Percentiles rank a stretch among this genome's conserved stretches.
These are phyloP conservation scores for Dactylellina parvicollis DNA, from an alignment of 2,329 filamentous ascomycete genomes.

Conservation along the genomic window DNA sequence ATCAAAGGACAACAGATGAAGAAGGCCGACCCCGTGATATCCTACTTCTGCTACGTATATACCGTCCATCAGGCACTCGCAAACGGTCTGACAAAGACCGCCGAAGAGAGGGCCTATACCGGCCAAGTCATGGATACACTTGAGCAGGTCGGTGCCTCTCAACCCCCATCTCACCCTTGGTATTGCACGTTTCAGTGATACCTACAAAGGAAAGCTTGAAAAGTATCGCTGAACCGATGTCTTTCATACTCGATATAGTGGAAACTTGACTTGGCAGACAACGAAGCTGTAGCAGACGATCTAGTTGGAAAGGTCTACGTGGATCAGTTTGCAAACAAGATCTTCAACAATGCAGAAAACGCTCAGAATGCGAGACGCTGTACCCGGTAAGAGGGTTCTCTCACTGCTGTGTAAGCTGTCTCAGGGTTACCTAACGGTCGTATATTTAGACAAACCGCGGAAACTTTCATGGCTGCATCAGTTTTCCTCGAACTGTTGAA, in stretches of 20 bases:
- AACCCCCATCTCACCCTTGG: too few relatives aligned
- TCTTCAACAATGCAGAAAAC: constrained; percentile 83
- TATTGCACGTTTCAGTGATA: background rate
- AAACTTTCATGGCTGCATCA: constrained; percentile 90
- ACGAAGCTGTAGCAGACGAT: constrained; percentile 88
- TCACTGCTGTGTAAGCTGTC: background rate
- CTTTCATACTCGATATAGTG: constrained; percentile 50
- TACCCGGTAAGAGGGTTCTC: constrained; percentile 69
- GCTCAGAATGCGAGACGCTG: constrained; percentile 84
- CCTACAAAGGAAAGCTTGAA: constrained; percentile 16
- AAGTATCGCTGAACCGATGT: constrained; percentile 22
- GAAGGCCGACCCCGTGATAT: constrained; percentile 82
- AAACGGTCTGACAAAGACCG: constrained; percentile 79
- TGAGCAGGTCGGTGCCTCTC: constrained; percentile 70
- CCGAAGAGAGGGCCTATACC: constrained; percentile 82
- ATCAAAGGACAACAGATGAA: constrained; percentile 85
- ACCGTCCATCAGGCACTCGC: constrained; percentile 90
- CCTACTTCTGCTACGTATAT: constrained; percentile 97
- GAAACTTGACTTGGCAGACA: constrained; percentile 65
- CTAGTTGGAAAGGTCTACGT: constrained; percentile 88
- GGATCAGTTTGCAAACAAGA: constrained; percentile 90
- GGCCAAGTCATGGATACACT: constrained; percentile 88
- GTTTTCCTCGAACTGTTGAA: constrained; percentile 89
- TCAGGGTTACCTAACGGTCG: background rate
- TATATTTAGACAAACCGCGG: constrained; percentile 78